Evolutionary conservation across 441 rosid species (phyloP).

Genomic region (Populus hybrid): DNA sequence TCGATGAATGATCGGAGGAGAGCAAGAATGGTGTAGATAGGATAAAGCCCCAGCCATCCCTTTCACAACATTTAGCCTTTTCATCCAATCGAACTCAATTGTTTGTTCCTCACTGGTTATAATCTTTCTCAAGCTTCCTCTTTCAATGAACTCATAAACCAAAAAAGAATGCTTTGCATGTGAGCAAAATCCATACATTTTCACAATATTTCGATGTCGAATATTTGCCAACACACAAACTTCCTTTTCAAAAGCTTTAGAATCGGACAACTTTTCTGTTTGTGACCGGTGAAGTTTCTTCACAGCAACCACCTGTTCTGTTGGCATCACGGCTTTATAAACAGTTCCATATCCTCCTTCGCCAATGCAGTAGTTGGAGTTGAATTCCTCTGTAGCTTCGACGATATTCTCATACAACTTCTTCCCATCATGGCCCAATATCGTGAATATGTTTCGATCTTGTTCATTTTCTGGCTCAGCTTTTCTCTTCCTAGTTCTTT

Average conservation of each 20-base stretch:
- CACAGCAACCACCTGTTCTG: conserved; percentile 3
- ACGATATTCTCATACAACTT: neutral
- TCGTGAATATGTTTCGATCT: too few species aligned
- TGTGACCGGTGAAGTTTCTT: conserved; percentile 6
- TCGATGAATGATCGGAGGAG: too few species aligned
- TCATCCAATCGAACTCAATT: too few species aligned
- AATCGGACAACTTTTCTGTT: neutral
- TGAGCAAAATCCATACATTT: conserved; percentile 10
- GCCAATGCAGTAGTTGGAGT: neutral
- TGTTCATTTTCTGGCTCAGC: too few species aligned
- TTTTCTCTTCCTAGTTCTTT: neutral
- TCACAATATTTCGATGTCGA: conserved; percentile 18
- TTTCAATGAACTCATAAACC: conserved; percentile 9
- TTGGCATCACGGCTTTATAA: conserved; percentile 1
- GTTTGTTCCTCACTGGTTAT: too few species aligned
- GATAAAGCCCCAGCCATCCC: too few species aligned
- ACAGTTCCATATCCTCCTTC: conserved; percentile 1
- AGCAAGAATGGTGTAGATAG: too few species aligned
- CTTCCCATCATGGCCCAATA: neutral
- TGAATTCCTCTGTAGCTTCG: neutral
- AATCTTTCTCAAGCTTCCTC: conserved; percentile 13
- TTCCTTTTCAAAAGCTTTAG: neutral
- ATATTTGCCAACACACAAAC: neutral
- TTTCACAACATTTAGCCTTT: too few species aligned
- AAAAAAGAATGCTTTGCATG: conserved; percentile 3